phyloP scores from a whole-genome alignment of 1,284 basidiomycete genomes.

The Malassezia japonica region DNA sequence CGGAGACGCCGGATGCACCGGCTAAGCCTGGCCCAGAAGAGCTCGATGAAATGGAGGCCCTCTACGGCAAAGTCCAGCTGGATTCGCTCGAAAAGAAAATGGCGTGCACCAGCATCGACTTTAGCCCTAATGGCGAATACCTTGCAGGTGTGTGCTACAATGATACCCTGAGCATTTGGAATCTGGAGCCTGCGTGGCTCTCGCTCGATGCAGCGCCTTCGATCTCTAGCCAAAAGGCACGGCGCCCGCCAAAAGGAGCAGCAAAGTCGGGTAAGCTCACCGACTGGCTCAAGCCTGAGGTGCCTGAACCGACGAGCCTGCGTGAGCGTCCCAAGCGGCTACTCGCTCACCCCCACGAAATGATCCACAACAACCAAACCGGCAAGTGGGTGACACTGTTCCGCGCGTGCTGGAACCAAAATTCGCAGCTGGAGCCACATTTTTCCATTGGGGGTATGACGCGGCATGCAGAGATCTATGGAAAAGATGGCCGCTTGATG shows the following conservation, averaged over 20 bases:
- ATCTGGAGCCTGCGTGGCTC: constrained; percentile 14
- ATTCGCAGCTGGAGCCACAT: constrained; percentile 31
- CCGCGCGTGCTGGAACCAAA: constrained; percentile 36
- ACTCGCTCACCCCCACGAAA: constrained; percentile 18
- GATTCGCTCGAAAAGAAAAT: constrained; percentile 21
- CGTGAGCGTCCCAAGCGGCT: constrained; percentile 21
- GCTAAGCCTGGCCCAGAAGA: constrained; percentile 31
- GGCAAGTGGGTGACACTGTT: constrained; percentile 48
- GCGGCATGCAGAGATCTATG: constrained; percentile 37
- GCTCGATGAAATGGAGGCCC: constrained; percentile 18
- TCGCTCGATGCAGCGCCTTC: not conserved
- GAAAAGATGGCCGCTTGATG: constrained; percentile 28
- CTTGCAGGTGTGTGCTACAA: constrained; percentile 41
- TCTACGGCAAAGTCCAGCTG: constrained; percentile 27
- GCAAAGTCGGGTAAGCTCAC: constrained; percentile 14
- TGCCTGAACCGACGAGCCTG: not conserved
- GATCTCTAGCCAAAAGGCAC: not conserved
- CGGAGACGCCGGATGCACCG: constrained; percentile 22
- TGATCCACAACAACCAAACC: constrained; percentile 46
- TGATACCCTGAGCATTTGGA: constrained; percentile 36
- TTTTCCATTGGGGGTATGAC: constrained; percentile 43
- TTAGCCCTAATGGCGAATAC: constrained; percentile 31
- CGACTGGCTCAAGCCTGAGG: constrained; percentile 19
- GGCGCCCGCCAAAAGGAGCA: not conserved
- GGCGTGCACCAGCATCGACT: constrained; percentile 43